Conservation (phyloP, 495 filamentous ascomycete species). For the Daldinia bambusicola region DNA sequence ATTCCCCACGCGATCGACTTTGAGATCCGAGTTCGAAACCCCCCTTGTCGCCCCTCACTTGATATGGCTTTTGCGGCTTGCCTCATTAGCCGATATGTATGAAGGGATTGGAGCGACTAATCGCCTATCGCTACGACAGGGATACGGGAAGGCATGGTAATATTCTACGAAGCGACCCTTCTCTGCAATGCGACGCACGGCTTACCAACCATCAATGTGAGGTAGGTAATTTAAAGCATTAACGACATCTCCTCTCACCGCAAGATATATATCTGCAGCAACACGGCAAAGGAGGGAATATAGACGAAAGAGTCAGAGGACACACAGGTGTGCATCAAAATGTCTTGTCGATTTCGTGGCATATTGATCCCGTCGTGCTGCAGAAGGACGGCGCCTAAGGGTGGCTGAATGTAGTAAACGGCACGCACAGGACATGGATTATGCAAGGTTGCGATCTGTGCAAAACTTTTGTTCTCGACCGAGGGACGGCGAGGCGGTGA, state of each 20-base stretch:
- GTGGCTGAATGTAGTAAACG: conserved; percentile 23
- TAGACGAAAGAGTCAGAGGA: conserved; percentile 14
- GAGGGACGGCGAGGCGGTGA: conserved; percentile 40
- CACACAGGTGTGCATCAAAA: conserved; percentile 6
- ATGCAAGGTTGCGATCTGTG: conserved; percentile 33
- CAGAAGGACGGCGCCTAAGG: conserved; percentile 17
- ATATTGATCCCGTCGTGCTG: conserved; percentile 28
- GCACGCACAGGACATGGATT: conserved; percentile 8
- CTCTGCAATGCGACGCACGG: conserved; percentile 32
- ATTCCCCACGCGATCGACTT: conserved; percentile 44
- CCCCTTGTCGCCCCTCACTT: conserved; percentile 38
- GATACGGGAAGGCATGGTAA: conserved; percentile 26
- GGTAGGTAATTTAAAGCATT: conserved; percentile 12
- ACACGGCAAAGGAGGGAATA: conserved; percentile 17
- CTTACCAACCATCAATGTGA: conserved; percentile 24
- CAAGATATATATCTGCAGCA: conserved; percentile 36
- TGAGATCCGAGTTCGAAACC: conserved; percentile 27
- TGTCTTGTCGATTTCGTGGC: conserved; percentile 8
- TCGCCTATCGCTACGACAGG: conserved; percentile 39
- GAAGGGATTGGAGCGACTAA: conserved; percentile 42
- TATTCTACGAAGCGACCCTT: conserved; percentile 37
- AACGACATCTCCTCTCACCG: conserved; percentile 31
- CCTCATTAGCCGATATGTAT: conserved; percentile 46
- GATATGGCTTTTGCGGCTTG: conserved; percentile 32
- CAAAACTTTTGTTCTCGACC: conserved; percentile 29